Evolutionary conservation across 2,329 filamentous ascomycete genomes (phyloP).

Genomic region (Nemania diffusa): DNA sequence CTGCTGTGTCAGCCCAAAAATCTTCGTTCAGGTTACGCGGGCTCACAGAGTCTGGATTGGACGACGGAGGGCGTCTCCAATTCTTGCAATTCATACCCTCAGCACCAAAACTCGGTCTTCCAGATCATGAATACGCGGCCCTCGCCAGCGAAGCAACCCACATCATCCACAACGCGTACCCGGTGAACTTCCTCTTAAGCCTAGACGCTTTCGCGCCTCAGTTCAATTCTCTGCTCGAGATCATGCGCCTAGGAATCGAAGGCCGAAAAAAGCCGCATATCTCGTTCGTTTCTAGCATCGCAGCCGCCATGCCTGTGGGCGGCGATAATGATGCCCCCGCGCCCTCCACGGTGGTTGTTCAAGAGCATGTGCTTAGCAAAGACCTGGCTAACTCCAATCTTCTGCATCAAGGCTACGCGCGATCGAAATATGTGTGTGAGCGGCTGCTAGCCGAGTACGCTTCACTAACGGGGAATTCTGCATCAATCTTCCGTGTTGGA

Average conservation of each 20-base stretch:
- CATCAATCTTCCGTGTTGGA: slow-evolving; percentile 35
- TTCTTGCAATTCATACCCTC: slow-evolving; percentile 35
- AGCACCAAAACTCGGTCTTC: slow-evolving; percentile 36
- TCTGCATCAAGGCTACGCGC: slow-evolving; percentile 44
- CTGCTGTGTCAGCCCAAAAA: slow-evolving; percentile 4
- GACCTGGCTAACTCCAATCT: slow-evolving; percentile 24
- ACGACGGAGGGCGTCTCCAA: slow-evolving; percentile 26
- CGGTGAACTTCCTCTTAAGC: slow-evolving; percentile 42
- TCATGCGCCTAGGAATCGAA: slow-evolving; percentile 32
- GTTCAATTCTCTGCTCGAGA: slow-evolving; percentile 27
- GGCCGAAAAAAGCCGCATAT: slow-evolving; percentile 28
- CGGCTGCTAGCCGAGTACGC: slow-evolving; percentile 38
- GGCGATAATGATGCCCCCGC: background rate
- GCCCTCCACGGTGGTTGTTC: slow-evolving; percentile 24
- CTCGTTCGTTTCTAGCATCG: slow-evolving; percentile 44
- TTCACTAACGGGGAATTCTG: background rate
- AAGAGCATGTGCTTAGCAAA: slow-evolving; percentile 34
- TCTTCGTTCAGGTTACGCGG: slow-evolving; percentile 22
- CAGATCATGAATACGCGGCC: slow-evolving; percentile 19
- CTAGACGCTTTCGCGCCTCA: slow-evolving; percentile 38
- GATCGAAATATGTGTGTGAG: slow-evolving; percentile 45
- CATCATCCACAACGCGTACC: slow-evolving; percentile 43
- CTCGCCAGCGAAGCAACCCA: slow-evolving; percentile 34
- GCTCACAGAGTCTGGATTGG: background rate
- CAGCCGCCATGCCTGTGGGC: slow-evolving; percentile 35